Conservation (phyloP, 2,329 filamentous ascomycete genomes). For the Fonsecaea pedrosoi region DNA sequence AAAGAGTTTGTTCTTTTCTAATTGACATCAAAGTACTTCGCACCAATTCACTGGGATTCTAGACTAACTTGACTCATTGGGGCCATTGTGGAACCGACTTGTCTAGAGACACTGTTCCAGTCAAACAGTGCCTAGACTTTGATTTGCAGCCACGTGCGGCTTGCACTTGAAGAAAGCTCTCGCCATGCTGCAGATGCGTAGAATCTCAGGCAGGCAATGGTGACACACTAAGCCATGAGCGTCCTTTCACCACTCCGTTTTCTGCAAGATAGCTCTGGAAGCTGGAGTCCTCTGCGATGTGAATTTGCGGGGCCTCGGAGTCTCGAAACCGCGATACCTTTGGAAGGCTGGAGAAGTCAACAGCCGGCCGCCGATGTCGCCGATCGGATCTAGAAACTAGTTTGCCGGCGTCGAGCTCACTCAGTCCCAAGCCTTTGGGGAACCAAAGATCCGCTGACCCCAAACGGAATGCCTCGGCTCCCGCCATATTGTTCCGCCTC, state of each 20-base stretch:
- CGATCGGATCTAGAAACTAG: constrained; percentile 1
- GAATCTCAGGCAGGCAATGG: constrained; percentile 4
- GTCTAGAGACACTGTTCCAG: constrained; percentile 17
- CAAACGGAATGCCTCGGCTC: constrained; percentile 17
- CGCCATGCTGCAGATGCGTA: constrained; percentile 11
- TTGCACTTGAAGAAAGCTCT: constrained; percentile 1
- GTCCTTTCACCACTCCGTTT: constrained; percentile 21
- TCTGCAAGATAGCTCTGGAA: constrained; percentile 23
- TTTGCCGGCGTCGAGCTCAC: constrained; percentile 16
- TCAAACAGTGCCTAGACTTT: constrained; percentile 19
- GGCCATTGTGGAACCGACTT: constrained; percentile 19
- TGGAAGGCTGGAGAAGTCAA: constrained; percentile 19
- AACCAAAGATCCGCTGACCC: constrained; percentile 15
- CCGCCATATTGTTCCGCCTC: neutral
- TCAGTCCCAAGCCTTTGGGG: constrained; percentile 16
- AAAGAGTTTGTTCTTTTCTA: constrained; percentile 21
- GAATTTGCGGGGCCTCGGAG: constrained; percentile 9
- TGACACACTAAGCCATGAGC: constrained; percentile 15
- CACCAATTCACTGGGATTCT: constrained; percentile 15
- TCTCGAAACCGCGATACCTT: constrained; percentile 20
- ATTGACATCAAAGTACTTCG: constrained; percentile 20
- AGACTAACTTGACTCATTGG: constrained; percentile 15
- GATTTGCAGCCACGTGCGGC: constrained; percentile 13
- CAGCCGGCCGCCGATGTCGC: neutral
- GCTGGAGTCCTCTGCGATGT: constrained; percentile 3